Evolutionary conservation across 208 protist genomes (phyloP).

Genomic region (Herpetomonas tarakana): DNA sequence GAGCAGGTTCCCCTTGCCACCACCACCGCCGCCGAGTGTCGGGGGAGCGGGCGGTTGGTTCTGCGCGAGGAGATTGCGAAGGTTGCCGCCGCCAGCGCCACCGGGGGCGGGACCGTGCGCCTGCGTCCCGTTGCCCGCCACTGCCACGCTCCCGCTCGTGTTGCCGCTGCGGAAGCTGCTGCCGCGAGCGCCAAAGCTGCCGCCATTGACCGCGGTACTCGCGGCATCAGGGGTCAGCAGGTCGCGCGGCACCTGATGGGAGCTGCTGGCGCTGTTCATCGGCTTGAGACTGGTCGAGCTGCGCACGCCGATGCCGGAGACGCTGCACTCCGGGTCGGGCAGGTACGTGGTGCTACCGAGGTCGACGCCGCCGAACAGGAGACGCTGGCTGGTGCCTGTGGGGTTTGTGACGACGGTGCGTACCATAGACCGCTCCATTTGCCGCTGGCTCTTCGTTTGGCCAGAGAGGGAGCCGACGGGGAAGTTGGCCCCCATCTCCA

Average conservation of each 20-base stretch:
- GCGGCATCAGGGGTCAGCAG: not conserved
- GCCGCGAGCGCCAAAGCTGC: no score
- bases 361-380: conserved; percentile 17
- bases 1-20: conserved; percentile 14
- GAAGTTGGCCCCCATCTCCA: conserved; percentile 77
- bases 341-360: conserved; percentile 19
- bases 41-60: not conserved
- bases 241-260: not conserved
- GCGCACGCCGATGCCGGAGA: conserved; percentile 6
- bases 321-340: conserved; percentile 14
- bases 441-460: conserved; percentile 10
- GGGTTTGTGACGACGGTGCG: conserved; percentile 8
- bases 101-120: not conserved
- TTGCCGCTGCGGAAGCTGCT: not conserved
- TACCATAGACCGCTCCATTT: conserved; percentile 17
- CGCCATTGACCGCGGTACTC: not conserved
- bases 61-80: not conserved
- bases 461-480: conserved; percentile 49
- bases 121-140: not conserved
- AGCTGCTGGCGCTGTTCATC: conserved; percentile 22
- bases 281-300: conserved; percentile 28
- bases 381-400: conserved; percentile 6
- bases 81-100: not conserved
- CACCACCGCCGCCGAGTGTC: not conserved
- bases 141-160: not conserved